Base-by-base conservation (phyloP, 768 basidiomycete genomes). In the Calocybe cyanea region DNA sequence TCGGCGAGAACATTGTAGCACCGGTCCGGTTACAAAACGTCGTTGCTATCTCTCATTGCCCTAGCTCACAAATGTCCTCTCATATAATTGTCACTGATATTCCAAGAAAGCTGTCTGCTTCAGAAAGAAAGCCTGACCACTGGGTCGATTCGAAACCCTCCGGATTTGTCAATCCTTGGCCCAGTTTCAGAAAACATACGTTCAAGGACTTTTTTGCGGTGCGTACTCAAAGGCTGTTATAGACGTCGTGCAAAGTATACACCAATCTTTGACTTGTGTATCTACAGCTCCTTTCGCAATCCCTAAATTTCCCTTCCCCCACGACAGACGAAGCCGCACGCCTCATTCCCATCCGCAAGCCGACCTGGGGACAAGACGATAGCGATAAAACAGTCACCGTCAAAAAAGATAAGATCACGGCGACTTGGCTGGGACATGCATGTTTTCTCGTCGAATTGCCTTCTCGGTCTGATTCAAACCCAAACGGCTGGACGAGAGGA, bases 341-440 rank as follows among this genome's bases (percentile, higher is more conserved):
- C 33, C 51, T 63, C 19, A 56, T 69, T 37, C 61, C 60, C 8
- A 57, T 73, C 45, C 59, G 63, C 51, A 61, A 63, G 51, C 68
- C 75, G 33, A 67, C 63, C 37, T 67, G 68, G 76, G 61, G 66
- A 46, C n/a, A 51, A 38, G 32, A 48, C 36, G 15, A 25, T 18
- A 7, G 7, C n/a, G 5, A 6, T 14, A 7, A 5, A n/a, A 5
- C 5, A n/a, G 51, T 58, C 19, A 43, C 54, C 25, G 50, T 54
- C n/a, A 45, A 52, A n/a, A 55, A 63, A 20, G 49, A 70, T 49
- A 61, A 66, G 51, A 68, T 79, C 25, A 77, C 73, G 49, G 62
- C 74, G 5, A 80, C 77, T 0, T 78, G 76, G 76, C 63, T 80
- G 0, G 77, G 77, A 8, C 78, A 80, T 58, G 78, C 77, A 0